phyloP scores from a whole-genome alignment of 345 rosid genomes.

The Conringia planisiliqua region DNA sequence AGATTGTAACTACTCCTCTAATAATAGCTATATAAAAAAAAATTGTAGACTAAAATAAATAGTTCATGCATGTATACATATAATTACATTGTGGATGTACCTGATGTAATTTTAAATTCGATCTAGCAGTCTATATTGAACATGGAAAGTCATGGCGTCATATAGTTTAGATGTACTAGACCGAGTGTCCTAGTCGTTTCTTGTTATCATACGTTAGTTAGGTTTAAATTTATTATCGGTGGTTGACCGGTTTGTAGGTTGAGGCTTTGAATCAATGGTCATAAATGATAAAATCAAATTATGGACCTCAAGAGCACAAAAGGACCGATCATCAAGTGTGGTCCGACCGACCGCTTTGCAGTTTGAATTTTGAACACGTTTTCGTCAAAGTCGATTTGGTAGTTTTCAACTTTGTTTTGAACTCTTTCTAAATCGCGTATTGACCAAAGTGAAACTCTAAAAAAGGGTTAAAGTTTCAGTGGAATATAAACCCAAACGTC shows the following conservation, averaged over 20 bases:
- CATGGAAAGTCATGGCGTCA: slow-evolving; percentile 13
- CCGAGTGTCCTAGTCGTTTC: slow-evolving; percentile 8
- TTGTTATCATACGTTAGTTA: slow-evolving; percentile 25
- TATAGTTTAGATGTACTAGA: slow-evolving; percentile 12
- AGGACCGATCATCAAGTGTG: slow-evolving; percentile 5
- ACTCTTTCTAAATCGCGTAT: not conserved
- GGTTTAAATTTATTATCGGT: slow-evolving; percentile 26
- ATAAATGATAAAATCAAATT: slow-evolving; percentile 28
- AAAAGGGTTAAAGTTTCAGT: not conserved
- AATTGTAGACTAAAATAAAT: not conserved
- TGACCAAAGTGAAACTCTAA: not conserved
- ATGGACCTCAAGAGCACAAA: slow-evolving; percentile 22
- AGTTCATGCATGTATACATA: not conserved
- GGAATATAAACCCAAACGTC: not conserved
- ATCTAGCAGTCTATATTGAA: slow-evolving; percentile 5
- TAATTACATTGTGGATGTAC: not conserved
- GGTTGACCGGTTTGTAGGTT: slow-evolving; percentile 32
- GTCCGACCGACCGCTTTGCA: slow-evolving; percentile 14
- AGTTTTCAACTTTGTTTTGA: slow-evolving; percentile 11
- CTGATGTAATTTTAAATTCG: not conserved
- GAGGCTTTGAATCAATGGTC: slow-evolving; percentile 22
- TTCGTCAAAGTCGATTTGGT: slow-evolving; percentile 21
- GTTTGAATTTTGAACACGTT: slow-evolving; percentile 23
- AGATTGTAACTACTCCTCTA: slow-evolving; percentile 13
- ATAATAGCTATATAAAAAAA: not conserved